phyloP scores from a whole-genome alignment of 164 flowering plant species.

The Hamamelis virginiana region DNA sequence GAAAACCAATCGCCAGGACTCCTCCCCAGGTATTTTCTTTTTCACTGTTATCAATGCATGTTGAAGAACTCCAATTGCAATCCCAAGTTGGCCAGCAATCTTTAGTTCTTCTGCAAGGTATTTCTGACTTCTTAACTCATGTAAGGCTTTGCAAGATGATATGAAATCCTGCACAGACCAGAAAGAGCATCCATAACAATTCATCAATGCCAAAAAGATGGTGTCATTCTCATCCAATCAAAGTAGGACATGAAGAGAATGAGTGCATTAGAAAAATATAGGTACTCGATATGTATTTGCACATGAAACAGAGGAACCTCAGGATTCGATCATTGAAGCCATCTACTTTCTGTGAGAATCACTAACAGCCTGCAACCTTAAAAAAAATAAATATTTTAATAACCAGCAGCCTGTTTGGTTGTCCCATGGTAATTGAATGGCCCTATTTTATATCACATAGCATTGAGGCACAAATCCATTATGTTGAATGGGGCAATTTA shows the following conservation, averaged over 20 bases:
- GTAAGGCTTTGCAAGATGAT: constrained; percentile 36
- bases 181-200: constrained; percentile 1
- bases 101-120: constrained; percentile 43
- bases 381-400: no score
- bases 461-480: no score
- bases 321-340: no score
- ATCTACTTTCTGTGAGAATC: no score
- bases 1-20: constrained; percentile 43
- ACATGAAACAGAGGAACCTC: no score
- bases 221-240: not conserved
- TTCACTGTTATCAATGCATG: constrained; percentile 30
- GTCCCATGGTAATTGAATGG: no score
- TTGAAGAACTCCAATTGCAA: constrained; percentile 52
- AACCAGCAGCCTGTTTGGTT: no score
- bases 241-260: not conserved
- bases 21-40: constrained; percentile 40
- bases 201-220: not conserved
- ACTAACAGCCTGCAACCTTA: no score
- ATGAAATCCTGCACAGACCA: constrained; percentile 51
- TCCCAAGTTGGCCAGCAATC: constrained; percentile 37
- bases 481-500: no score
- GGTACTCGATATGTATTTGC: no score
- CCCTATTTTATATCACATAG: no score
- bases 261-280: no score
- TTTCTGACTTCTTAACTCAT: constrained; percentile 48